Evolutionary conservation across 768 basidiomycete species (phyloP).

Genomic region (Hericium rajendrae): DNA sequence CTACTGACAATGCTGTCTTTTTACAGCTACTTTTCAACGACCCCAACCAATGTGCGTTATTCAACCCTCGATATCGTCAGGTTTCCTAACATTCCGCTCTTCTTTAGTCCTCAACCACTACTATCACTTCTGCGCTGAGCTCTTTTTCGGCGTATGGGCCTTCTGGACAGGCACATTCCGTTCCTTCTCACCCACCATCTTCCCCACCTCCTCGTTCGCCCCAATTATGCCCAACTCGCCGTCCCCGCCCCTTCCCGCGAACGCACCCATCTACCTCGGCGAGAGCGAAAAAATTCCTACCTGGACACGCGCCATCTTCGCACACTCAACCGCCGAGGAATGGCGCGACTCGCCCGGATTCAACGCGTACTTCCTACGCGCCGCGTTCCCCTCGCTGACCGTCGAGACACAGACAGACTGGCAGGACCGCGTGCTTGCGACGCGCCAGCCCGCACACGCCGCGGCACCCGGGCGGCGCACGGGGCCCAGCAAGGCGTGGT

Average conservation of each 20-base stretch:
- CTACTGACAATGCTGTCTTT: background rate
- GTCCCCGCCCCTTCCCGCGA: background rate
- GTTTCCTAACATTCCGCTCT: background rate
- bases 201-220: background rate
- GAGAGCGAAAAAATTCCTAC: constrained; percentile 16
- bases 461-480: background rate
- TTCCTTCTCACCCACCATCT: background rate
- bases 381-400: constrained; percentile 59
- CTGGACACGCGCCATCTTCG: constrained; percentile 62
- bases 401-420: constrained; percentile 67
- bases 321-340: constrained; percentile 43
- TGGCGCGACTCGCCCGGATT: constrained; percentile 77
- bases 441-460: background rate
- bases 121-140: constrained; percentile 82
- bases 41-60: constrained; percentile 42
- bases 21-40: constrained; percentile 42
- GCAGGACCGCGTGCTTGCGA: constrained; percentile 43
- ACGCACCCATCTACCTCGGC: constrained; percentile 3
- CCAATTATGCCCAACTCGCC: background rate
- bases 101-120: constrained; percentile 62
- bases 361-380: constrained; percentile 67
- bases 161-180: constrained; percentile 53
- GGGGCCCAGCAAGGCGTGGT: constrained; percentile 38
- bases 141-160: constrained; percentile 66
- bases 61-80: background rate